phyloP scores from a whole-genome alignment of 306 rosid genomes.

The Lagenaria siceraria region DNA sequence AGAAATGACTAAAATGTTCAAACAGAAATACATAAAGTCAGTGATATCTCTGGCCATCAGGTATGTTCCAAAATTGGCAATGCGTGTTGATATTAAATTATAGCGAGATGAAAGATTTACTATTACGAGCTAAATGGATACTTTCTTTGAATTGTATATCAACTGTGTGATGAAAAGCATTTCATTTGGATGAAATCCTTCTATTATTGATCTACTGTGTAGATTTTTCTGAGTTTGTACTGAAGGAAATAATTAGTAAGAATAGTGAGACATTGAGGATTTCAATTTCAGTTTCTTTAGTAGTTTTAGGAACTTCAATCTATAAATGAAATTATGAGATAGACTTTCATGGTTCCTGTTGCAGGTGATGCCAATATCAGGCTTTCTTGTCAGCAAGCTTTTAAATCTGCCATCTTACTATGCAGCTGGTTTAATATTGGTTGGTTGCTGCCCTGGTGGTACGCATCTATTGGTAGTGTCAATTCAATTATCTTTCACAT shows the following conservation, averaged over 20 bases:
- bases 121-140: background rate
- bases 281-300: background rate
- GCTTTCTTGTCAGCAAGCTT: conserved; percentile 56
- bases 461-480: conserved; percentile 9
- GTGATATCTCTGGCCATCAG: background rate
- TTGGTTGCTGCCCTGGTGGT: conserved; percentile 89
- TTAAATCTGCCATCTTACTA: conserved; percentile 63
- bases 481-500: background rate
- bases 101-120: background rate
- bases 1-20: background rate
- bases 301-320: background rate
- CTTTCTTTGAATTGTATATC: background rate
- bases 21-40: background rate
- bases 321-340: background rate
- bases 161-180: background rate
- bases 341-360: conserved; percentile 1
- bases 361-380: conserved; percentile 90
- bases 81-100: background rate
- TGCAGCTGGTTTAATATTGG: conserved; percentile 83
- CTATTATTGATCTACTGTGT: background rate
- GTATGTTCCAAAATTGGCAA: background rate
- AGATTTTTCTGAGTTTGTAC: no score
- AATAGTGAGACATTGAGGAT: background rate
- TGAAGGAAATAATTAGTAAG: background rate
- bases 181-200: background rate